Evolutionary conservation across 192 early-diverging fungal species (phyloP).

Genomic region (Neocallimastix lanati): DNA sequence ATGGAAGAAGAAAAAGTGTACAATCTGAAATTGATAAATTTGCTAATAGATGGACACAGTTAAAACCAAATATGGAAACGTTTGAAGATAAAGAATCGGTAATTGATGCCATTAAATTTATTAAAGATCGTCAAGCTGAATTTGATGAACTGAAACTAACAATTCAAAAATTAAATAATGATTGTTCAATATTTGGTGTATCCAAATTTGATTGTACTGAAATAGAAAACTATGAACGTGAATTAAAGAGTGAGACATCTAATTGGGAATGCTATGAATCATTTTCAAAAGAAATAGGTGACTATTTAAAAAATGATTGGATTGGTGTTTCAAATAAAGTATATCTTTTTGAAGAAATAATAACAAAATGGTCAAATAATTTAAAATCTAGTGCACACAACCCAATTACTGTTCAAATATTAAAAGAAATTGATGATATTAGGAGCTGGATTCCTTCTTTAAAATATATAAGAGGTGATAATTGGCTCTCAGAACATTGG

Average conservation of each 20-base stretch:
- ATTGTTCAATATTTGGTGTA: conserved; percentile 27
- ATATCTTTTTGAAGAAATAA: conserved; percentile 21
- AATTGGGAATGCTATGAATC: conserved; percentile 20
- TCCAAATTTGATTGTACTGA: conserved; percentile 11
- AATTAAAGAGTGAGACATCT: conserved; percentile 9
- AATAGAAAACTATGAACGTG: conserved; percentile 9
- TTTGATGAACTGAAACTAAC: conserved; percentile 15
- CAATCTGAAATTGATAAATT: conserved; percentile 24
- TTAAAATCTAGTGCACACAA: background rate
- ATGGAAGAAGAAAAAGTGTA: conserved; percentile 16
- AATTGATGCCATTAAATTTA: conserved; percentile 12
- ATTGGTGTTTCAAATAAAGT: conserved; percentile 23
- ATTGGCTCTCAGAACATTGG: conserved; percentile 38
- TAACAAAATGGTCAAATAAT: conserved; percentile 18
- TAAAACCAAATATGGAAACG: conserved; percentile 21
- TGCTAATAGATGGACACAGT: conserved; percentile 22
- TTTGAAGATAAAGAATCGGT: conserved; percentile 1
- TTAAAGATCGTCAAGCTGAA: conserved; percentile 21
- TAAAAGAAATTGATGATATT: conserved; percentile 18
- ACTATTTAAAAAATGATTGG: conserved; percentile 23
- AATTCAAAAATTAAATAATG: conserved; percentile 14
- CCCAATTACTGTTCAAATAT: conserved; percentile 15
- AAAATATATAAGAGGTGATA: conserved; percentile 33
- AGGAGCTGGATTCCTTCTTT: conserved; percentile 13
- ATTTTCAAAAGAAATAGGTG: conserved; percentile 8